phyloP scores from a whole-genome alignment of 768 basidiomycete species.

The Russula virescens region DNA sequence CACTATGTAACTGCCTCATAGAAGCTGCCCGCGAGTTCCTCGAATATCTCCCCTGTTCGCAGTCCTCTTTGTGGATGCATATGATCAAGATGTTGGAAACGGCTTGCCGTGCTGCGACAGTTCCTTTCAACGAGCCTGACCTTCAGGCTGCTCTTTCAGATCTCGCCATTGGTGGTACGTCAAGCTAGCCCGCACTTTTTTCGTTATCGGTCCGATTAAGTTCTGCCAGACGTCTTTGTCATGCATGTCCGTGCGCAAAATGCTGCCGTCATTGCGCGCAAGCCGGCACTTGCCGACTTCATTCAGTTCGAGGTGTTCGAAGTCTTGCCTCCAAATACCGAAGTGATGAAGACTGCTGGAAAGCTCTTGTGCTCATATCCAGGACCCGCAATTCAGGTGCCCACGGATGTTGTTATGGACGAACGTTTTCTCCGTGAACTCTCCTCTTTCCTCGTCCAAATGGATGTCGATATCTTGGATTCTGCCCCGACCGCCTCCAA shows the following conservation, averaged over 20 bases:
- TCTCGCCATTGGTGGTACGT: not conserved
- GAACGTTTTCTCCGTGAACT: constrained; percentile 33
- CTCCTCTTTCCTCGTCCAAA: constrained; percentile 34
- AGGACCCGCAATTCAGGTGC: constrained; percentile 38
- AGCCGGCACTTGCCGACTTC: not conserved
- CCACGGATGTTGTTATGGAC: constrained; percentile 29
- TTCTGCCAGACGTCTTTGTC: not conserved
- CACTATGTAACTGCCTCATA: constrained; percentile 8
- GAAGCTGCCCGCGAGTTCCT: not conserved
- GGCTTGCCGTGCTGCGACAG: not conserved
- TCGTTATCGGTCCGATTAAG: too few relatives aligned
- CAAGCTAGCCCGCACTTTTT: not conserved
- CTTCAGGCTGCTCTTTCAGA: not conserved
- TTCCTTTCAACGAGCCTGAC: not conserved
- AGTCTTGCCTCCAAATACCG: constrained; percentile 33
- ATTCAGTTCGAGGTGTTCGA: constrained; percentile 37
- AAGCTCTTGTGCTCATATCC: constrained; percentile 44
- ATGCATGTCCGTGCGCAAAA: constrained; percentile 12
- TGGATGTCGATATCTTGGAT: constrained; percentile 33
- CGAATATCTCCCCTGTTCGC: not conserved
- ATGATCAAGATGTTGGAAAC: constrained; percentile 6
- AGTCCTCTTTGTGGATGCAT: not conserved
- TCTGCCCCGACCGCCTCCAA: constrained; percentile 33
- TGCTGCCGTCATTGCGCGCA: not conserved
- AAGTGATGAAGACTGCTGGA: constrained; percentile 36